A percentile compares a stretch with the other conserved stretches of the same genome.
These are phyloP conservation scores for Oryza meyeriana DNA, from an alignment of 176 grass and related monocot genomes.

Conservation along the genomic window DNA sequence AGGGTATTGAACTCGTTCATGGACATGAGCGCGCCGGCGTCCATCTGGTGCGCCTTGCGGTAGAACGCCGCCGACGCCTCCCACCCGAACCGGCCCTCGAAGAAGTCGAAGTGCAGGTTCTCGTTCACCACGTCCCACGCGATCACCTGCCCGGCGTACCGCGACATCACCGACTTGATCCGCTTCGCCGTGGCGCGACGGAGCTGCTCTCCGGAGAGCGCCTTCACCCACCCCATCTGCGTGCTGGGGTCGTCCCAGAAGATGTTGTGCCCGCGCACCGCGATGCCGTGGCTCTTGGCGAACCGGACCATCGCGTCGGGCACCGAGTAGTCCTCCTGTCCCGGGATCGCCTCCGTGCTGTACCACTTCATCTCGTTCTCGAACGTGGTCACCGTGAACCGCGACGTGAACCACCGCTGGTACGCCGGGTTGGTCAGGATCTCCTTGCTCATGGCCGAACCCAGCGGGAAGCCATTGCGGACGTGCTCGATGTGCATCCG, in stretches of 20 bases:
- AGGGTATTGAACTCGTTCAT: slow-evolving; percentile 94
- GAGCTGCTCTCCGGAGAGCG: slow-evolving; percentile 23
- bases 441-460: slow-evolving; percentile 56
- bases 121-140: slow-evolving; percentile 96
- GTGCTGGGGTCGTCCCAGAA: slow-evolving; percentile 66
- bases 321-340: slow-evolving; percentile 57
- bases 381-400: slow-evolving; percentile 89
- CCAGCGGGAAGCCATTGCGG: slow-evolving; percentile 63
- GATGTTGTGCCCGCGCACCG: slow-evolving; percentile 75
- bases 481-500: slow-evolving; percentile 45
- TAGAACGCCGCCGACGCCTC: slow-evolving; percentile 61
- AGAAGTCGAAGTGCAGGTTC: slow-evolving; percentile 76
- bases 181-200: slow-evolving; percentile 6
- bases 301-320: slow-evolving; percentile 76
- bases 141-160: slow-evolving; percentile 69
- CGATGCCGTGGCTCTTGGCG: slow-evolving; percentile 39
- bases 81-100: slow-evolving; percentile 49
- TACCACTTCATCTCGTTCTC: slow-evolving; percentile 99
- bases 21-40: slow-evolving; percentile 48
- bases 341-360: slow-evolving; percentile 44
- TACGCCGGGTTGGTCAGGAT: slow-evolving; percentile 61
- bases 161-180: slow-evolving; percentile 56
- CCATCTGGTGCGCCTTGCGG: slow-evolving; percentile 50
- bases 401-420: slow-evolving; percentile 73
- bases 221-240: slow-evolving; percentile 38